Conservation (phyloP, 768 basidiomycete genomes). For the Rhizopogon sp. region DNA sequence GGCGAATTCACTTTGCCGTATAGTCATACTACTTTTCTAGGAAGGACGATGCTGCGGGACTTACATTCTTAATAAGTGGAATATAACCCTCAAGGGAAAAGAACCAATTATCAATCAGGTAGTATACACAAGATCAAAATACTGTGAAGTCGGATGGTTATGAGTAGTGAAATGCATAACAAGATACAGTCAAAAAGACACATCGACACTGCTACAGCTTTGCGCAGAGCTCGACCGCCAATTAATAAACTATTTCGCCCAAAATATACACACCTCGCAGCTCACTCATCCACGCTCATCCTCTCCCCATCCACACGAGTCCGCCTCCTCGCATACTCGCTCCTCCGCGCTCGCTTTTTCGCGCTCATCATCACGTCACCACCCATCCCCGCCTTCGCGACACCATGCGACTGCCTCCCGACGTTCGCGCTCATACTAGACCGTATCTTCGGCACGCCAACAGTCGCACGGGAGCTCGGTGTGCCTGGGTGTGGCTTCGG, state of each 20-base stretch:
- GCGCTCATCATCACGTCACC: conserved; percentile 52
- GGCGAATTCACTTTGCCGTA: too few relatives aligned
- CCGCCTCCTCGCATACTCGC: conserved; percentile 61
- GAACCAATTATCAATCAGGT: background rate
- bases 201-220: too few relatives aligned
- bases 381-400: conserved; percentile 17
- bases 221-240: too few relatives aligned
- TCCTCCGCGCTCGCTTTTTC: conserved; percentile 72
- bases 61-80: too few relatives aligned
- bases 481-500: conserved; percentile 7
- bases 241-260: background rate
- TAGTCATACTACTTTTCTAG: too few relatives aligned
- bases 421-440: conserved; percentile 48
- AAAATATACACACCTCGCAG: background rate
- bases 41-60: too few relatives aligned
- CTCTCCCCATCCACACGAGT: conserved; percentile 31
- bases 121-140: background rate
- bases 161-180: conserved; percentile 8
- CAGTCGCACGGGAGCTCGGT: conserved; percentile 16
- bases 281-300: conserved; percentile 9
- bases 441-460: conserved; percentile 24
- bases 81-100: too few relatives aligned
- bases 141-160: background rate
- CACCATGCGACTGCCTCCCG: conserved; percentile 22
- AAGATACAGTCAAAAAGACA: background rate